Percentiles rank a stretch among this genome's conserved stretches.
Conservation (phyloP, 441 rosid genomes). For the Erysimum pusillum region DNA sequence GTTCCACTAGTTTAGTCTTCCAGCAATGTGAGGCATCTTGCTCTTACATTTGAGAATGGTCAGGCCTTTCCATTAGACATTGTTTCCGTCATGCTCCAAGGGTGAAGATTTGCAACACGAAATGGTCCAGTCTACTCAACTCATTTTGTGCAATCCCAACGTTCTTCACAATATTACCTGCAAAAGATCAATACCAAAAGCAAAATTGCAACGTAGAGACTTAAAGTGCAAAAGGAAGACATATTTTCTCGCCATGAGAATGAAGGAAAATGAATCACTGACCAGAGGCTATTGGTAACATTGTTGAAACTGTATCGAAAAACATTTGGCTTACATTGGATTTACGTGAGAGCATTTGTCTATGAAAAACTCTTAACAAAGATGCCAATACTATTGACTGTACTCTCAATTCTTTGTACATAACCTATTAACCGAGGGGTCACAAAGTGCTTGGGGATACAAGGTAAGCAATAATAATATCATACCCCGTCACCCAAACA, state of each 20-base stretch:
- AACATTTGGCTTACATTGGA: constrained; percentile 10
- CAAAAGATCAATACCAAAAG: constrained; percentile 24
- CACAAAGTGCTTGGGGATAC: no score
- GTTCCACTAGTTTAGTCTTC: no score
- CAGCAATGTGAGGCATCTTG: no score
- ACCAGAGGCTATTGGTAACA: constrained; percentile 34
- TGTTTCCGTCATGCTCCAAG: constrained; percentile 32
- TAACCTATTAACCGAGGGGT: no score
- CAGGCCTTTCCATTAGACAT: constrained; percentile 41
- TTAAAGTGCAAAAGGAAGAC: constrained; percentile 2
- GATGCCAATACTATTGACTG: background rate
- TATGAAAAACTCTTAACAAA: background rate
- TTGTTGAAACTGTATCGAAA: constrained; percentile 29
- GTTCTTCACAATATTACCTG: constrained; percentile 54
- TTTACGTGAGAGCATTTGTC: background rate
- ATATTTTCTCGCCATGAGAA: background rate
- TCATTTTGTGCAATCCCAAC: constrained; percentile 41
- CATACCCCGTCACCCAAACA: no score
- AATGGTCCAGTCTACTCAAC: constrained; percentile 52
- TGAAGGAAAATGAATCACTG: constrained; percentile 8
- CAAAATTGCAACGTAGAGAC: constrained; percentile 14
- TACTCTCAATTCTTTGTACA: background rate
- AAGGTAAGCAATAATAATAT: no score
- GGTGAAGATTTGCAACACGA: constrained; percentile 55
- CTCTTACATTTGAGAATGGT: no score